Conservation (phyloP, 2,329 filamentous ascomycete genomes). For the Byssothecium circinans region DNA sequence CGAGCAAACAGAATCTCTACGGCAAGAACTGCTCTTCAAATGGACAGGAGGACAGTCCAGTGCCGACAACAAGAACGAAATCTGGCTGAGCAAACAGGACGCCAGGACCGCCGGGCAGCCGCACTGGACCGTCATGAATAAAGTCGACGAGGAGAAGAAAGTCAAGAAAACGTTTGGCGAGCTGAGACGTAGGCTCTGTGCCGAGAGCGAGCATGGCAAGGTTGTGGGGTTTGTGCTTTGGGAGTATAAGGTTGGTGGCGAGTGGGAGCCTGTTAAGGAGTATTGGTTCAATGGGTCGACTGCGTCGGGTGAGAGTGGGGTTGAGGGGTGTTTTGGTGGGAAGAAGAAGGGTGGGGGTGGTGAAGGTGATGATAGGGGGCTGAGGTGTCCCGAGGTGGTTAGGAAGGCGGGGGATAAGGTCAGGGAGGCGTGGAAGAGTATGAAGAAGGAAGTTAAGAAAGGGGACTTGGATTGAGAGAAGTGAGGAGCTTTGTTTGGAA, state of each 20-base stretch:
- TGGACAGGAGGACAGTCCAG: constrained; percentile 37
- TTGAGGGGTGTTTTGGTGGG: neutral
- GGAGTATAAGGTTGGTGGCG: constrained; percentile 44
- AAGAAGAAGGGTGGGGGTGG: neutral
- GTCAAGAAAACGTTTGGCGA: constrained; percentile 43
- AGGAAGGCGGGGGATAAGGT: constrained; percentile 4
- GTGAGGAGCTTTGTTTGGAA: no score
- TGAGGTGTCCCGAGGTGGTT: constrained; percentile 1
- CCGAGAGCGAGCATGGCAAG: constrained; percentile 35
- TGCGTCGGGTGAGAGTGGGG: neutral
- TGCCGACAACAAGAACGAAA: neutral
- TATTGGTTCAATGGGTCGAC: constrained; percentile 35
- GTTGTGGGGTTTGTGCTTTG: constrained; percentile 47
- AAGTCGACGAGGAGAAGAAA: constrained; percentile 46
- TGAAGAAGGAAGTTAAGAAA: neutral
- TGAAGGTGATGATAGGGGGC: neutral
- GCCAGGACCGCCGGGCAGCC: constrained; percentile 39
- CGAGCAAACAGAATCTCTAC: constrained; percentile 38
- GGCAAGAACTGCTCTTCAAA: constrained; percentile 34
- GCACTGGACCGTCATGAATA: constrained; percentile 54
- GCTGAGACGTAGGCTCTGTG: constrained; percentile 33
- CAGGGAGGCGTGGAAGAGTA: constrained; percentile 4
- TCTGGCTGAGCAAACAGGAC: constrained; percentile 49
- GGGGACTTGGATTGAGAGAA: no score
- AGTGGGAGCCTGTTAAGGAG: constrained; percentile 44